Evolutionary conservation across 2,329 filamentous ascomycete genomes (phyloP), one percentile per base, ranked within the genome.

Genomic region (Coleophoma eucalyptorum): DNA sequence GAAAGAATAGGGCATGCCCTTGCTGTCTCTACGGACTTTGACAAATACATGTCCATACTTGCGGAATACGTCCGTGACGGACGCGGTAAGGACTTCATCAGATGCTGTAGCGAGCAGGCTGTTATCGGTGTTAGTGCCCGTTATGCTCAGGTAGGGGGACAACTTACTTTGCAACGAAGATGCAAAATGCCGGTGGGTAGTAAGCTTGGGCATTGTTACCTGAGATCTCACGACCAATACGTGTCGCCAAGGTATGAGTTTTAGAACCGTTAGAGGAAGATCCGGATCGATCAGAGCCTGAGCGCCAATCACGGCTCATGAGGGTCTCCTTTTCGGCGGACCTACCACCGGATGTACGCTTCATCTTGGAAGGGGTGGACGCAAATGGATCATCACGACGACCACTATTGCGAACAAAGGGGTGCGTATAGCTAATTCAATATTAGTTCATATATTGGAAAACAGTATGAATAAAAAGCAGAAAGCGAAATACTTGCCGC

Each of bases 101-200:
- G 72, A 26, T 26, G 26, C 26, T 26, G 26, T 26, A 26, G 26
- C 26, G 26, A 26, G 26, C 26, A 26, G 26, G 26, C 26, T 26
- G 26, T 26, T 26, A 26, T 26, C 26, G 26, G 26, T 26, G 26
- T 26, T 8, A 26, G 26, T 26, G 26, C 26, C 26, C 6, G 26
- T 8, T 8, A 26, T 26, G 26, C 26, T 26, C 26, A 3, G 26
- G 26, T 8, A 5, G 6, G 26, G 26, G 10, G 5, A 18, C 3
- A 12, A 72, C 79, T 71, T 73, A 86, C 83, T 86, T 86, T 32
- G 83, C 83, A 35, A 84, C 81, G 58, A 86, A 86, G 34, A 86
- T 73, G 59, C 83, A 86, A 37, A 78, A 77, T 7, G 73, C 74
- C 0, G 80, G 72, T 0, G 79, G 75, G 48, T 61, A 65, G 13